Base-by-base conservation (phyloP, 257 asterid species). In the Gentiana dahurica region DNA sequence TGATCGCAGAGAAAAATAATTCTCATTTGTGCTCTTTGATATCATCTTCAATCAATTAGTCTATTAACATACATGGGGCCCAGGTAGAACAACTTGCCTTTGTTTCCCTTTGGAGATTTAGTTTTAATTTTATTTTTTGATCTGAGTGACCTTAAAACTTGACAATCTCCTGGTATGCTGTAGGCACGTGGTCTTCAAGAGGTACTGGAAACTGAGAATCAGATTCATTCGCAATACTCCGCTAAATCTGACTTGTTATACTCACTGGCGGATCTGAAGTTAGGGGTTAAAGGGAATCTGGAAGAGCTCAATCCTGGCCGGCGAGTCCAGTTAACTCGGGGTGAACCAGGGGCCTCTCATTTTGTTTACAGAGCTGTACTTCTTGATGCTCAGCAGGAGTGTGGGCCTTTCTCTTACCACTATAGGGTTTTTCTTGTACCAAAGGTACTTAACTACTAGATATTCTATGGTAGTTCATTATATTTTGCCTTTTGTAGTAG, bases 351-450 rank as follows among this genome's bases (percentile, higher is more conserved):
- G 64, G 62, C 60, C 66, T 91, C 96, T 54, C 73, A 62, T 48
- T 91, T 81, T 78, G 49, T 64, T 9, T 92, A 92, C 67, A 85
- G 73, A 36, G 79, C 84, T 46, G 73, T 82, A 57, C 95, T 88
- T 61, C 82, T 83, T 65, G 98, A 92, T 80, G 95, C 97, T 64
- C 68, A 45, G 54, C 67, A 56, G 55, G 84, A 81, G 7, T 74
- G 66, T 55, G 97, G 60, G 51, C 80, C 84, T 58, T 81, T 88
- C 62, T 24, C 67, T 55, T 83, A 79, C 65, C 74, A 68, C 9
- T 92, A 78, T 81, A 95, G 78, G 64, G 95, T 65, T 64, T 84
- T 85, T 80, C 77, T 92, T 62, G 95, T 88, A 50, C 95, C 98
- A 59, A 82, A 77, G 71, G 98, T 91, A 39, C 60, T 86, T 79